These are phyloP conservation scores for Closterium sp. DNA, from an alignment of 139 green algal species.

Conservation along the genomic window DNA sequence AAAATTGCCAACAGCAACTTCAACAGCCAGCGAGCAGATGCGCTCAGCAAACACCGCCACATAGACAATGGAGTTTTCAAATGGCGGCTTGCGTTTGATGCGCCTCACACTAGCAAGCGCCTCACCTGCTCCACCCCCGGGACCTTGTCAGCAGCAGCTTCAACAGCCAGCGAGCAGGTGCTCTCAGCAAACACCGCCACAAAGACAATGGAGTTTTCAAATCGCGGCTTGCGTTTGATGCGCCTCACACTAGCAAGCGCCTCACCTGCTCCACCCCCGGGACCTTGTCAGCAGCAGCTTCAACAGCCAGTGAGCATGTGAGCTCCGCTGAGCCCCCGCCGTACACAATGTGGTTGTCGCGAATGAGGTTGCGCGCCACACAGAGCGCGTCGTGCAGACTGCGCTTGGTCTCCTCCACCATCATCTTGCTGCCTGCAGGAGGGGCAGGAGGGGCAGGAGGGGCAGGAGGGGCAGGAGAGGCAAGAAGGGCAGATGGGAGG, in stretches of 20 bases:
- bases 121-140: too few species aligned
- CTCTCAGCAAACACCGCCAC: too few species aligned
- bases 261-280: conserved; percentile 57
- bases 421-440: conserved; percentile 87
- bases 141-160: too few species aligned
- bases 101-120: too few species aligned
- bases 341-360: conserved; percentile 96
- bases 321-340: conserved; percentile 94
- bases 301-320: conserved; percentile 83
- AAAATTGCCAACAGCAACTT: conserved; percentile 7
- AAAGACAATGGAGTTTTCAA: too few species aligned
- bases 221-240: too few species aligned
- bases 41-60: conserved; percentile 60
- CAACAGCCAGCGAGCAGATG: neutral
- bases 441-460: neutral
- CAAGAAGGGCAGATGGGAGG: neutral
- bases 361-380: conserved; percentile 95
- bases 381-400: conserved; percentile 97
- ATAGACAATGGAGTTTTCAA: conserved; percentile 94
- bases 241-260: neutral
- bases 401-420: conserved; percentile 90
- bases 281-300: conserved; percentile 79
- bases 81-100: too few species aligned
- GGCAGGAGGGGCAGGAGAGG: neutral
- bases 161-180: too few species aligned